Conservation (phyloP, 139 green algal genomes). For the Astrephomene gubernaculifera region DNA sequence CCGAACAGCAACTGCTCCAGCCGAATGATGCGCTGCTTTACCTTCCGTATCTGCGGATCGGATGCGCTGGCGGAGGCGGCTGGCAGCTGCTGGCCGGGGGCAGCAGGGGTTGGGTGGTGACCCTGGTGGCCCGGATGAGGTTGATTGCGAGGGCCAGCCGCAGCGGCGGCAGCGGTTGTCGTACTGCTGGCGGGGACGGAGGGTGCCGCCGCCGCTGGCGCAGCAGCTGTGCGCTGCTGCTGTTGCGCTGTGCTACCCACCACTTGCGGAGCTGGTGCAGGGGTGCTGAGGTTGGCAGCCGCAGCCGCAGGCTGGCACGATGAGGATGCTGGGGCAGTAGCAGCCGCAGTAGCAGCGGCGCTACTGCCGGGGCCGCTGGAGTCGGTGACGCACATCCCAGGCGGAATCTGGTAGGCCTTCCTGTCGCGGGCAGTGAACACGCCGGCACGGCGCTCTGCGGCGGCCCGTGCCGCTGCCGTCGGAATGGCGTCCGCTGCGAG, state of each 20-base stretch:
- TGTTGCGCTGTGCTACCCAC: no score
- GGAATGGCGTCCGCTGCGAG: neutral
- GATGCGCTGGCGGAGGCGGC: neutral
- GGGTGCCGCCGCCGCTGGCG: no score
- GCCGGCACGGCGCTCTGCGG: neutral
- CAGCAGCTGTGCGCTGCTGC: neutral
- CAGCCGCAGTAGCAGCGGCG: neutral
- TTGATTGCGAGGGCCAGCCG: no score
- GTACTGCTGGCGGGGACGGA: no score
- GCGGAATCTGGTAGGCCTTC: neutral
- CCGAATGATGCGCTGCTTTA: slow-evolving; percentile 45
- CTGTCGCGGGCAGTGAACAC: neutral
- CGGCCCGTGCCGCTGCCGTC: neutral
- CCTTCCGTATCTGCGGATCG: neutral
- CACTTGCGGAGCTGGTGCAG: no score
- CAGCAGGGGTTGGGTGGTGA: no score
- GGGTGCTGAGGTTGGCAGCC: no score
- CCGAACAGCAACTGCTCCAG: slow-evolving; percentile 29
- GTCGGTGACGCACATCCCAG: neutral
- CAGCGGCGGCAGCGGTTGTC: no score
- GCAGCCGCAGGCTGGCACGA: no score
- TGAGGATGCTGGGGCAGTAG: no score
- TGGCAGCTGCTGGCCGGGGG: no score
- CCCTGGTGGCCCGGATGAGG: no score
- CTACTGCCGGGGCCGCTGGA: neutral